These are phyloP conservation scores for Elasticomyces elasticus DNA, from an alignment of 495 filamentous ascomycete species.

Conservation along the genomic window DNA sequence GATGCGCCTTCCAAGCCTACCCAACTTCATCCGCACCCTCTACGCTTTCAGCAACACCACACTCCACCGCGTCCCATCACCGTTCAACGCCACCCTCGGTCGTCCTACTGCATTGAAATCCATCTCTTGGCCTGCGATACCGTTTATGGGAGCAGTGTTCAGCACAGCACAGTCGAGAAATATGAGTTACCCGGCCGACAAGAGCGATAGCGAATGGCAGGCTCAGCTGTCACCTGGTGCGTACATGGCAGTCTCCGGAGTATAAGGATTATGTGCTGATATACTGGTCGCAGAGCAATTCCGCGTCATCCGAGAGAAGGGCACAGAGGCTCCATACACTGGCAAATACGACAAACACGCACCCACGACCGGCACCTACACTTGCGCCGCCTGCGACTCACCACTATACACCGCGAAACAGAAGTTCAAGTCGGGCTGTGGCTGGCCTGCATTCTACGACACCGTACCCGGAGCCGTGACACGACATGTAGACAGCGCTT, in stretches of 20 bases:
- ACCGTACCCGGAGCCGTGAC: constrained; percentile 76
- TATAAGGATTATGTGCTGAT: background rate
- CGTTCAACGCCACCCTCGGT: constrained; percentile 25
- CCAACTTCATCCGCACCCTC: constrained; percentile 44
- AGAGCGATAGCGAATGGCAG: constrained; percentile 76
- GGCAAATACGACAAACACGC: constrained; percentile 83
- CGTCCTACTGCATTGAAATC: constrained; percentile 31
- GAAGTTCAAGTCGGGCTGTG: constrained; percentile 94
- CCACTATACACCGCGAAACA: constrained; percentile 82
- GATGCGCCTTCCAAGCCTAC: constrained; percentile 49
- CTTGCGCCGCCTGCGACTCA: constrained; percentile 73
- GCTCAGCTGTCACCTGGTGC: constrained; percentile 68
- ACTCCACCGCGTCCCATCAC: constrained; percentile 24
- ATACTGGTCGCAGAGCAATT: constrained; percentile 63
- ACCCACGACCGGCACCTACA: constrained; percentile 64
- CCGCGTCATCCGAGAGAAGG: constrained; percentile 79
- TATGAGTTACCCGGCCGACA: constrained; percentile 74
- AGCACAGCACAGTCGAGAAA: constrained; percentile 46
- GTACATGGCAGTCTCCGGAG: background rate
- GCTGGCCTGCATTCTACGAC: constrained; percentile 97
- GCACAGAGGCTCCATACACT: constrained; percentile 69
- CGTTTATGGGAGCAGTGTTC: constrained; percentile 75
- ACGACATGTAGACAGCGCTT: constrained; percentile 60
- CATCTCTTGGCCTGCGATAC: constrained; percentile 57
- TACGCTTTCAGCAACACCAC: constrained; percentile 33